phyloP scores from a whole-genome alignment of 305 asterid genomes.

The Andrographis paniculata region DNA sequence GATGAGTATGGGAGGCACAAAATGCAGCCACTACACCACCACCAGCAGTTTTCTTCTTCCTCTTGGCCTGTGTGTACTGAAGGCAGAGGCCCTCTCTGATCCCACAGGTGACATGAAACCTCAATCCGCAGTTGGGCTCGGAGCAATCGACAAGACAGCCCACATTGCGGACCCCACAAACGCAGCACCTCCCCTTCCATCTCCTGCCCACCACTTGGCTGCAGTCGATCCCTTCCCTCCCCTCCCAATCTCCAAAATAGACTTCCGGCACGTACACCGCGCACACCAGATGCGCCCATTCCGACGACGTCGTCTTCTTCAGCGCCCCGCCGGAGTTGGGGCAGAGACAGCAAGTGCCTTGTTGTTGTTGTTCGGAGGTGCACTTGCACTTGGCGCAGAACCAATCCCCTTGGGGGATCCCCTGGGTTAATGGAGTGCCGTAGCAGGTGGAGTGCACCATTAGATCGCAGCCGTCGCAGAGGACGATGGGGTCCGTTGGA shows the following conservation, averaged over 20 bases:
- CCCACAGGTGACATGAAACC: constrained; percentile 86
- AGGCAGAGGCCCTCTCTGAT: constrained; percentile 51
- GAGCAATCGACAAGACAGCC: constrained; percentile 86
- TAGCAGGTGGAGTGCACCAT: constrained; percentile 85
- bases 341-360: constrained; percentile 59
- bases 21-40: constrained; percentile 73
- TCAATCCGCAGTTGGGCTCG: constrained; percentile 55
- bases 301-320: constrained; percentile 55
- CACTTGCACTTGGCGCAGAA: constrained; percentile 56
- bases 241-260: constrained; percentile 49
- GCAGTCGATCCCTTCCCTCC: constrained; percentile 62
- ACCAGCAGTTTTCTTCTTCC: constrained; percentile 1
- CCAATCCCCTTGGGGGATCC: constrained; percentile 89
- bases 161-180: constrained; percentile 30
- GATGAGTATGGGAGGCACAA: constrained; percentile 59
- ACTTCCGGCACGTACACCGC: constrained; percentile 78
- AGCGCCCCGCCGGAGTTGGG: constrained; percentile 60
- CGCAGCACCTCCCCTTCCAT: constrained; percentile 48
- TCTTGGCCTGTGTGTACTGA: constrained; percentile 61
- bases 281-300: constrained; percentile 86
- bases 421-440: constrained; percentile 54
- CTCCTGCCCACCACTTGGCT: constrained; percentile 43
- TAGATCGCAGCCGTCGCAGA: constrained; percentile 84
- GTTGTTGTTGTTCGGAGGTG: not conserved
- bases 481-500: constrained; percentile 77